Base-by-base conservation (phyloP, 768 basidiomycete species). In the Nidularia pulvinata region DNA sequence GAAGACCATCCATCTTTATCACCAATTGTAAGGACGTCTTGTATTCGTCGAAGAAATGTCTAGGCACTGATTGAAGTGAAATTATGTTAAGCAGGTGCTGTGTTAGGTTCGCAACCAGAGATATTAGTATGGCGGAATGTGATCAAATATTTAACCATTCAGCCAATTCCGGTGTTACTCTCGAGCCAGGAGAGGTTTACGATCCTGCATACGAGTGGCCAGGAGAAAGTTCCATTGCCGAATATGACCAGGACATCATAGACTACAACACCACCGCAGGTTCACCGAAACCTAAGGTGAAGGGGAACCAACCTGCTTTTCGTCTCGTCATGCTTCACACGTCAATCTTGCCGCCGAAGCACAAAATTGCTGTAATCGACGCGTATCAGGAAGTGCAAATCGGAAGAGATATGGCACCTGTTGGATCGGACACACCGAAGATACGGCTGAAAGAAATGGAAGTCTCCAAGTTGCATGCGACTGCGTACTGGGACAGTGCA, bases 381-480 rank as follows among this genome's bases (percentile, higher is more conserved):
- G 69, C 79, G 4, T 82, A 84, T 60, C 68, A 77, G 7, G 85
- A 91, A 64, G 73, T 86, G 4, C 86, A 92, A 59, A 74, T 94
- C 54, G 92, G 92, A 13, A 78, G 92, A 35, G 92, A 94, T 65
- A 66, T 77, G 42, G 73, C 82, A 1, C 69, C 78, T 2, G 56
- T 71, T 37, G 84, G 82, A 9, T 77, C 73, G 25, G 69, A 71
- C 9, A 82, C 69, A 4, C 87, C 89, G 9, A 78, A 85, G 32
- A 74, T 94, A 51, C 82, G 92, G 45, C 69, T 94, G 35, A 91
- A 88, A 68, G 91, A 93, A 70, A 88, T 94, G 85, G 80, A 82
- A 56, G 89, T 93, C 9, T 91, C 89, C 2, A 93, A 93, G 68
- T 58, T 88, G 50, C 92, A 94, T 61, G 86, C 89, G 7, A 89